Percentiles rank a stretch among this genome's conserved stretches.
These are phyloP conservation scores for Nepenthes alata DNA, from an alignment of 179 eudicot genomes.

Conservation along the genomic window DNA sequence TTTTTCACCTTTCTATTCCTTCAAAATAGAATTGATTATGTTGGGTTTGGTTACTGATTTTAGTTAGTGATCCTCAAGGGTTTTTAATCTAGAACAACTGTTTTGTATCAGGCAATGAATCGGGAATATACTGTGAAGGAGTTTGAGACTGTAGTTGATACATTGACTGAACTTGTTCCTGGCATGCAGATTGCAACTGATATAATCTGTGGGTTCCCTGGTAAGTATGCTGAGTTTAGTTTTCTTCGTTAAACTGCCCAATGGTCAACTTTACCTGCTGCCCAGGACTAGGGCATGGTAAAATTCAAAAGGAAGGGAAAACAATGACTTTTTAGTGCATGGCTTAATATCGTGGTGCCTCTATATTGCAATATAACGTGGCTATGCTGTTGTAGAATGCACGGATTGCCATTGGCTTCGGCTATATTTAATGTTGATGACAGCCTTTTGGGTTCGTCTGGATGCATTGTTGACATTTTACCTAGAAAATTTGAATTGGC, in stretches of 20 bases:
- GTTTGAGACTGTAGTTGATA: conserved; percentile 80
- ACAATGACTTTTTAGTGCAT: too few relatives aligned
- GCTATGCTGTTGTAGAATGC: too few relatives aligned
- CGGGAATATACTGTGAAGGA: conserved; percentile 85
- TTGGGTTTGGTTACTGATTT: neutral
- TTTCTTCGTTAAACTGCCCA: neutral
- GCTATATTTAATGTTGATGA: too few relatives aligned
- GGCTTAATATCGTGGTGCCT: too few relatives aligned
- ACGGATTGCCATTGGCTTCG: too few relatives aligned
- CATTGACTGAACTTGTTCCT: conserved; percentile 75
- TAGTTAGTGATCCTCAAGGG: neutral
- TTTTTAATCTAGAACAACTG: neutral
- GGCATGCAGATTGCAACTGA: conserved; percentile 99
- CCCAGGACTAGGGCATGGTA: too few relatives aligned
- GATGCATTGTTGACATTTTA: too few relatives aligned
- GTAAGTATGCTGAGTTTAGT: conserved; percentile 22
- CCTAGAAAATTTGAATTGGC: too few relatives aligned
- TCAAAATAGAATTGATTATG: neutral
- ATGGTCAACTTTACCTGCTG: neutral
- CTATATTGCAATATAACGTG: too few relatives aligned
- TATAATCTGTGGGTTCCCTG: conserved; percentile 98
- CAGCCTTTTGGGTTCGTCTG: too few relatives aligned
- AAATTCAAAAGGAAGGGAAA: too few relatives aligned
- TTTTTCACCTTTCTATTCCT: neutral
- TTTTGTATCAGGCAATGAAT: conserved; percentile 70